Conservation (phyloP, 2,329 filamentous ascomycete genomes). For the Colletotrichum tropicicola region DNA sequence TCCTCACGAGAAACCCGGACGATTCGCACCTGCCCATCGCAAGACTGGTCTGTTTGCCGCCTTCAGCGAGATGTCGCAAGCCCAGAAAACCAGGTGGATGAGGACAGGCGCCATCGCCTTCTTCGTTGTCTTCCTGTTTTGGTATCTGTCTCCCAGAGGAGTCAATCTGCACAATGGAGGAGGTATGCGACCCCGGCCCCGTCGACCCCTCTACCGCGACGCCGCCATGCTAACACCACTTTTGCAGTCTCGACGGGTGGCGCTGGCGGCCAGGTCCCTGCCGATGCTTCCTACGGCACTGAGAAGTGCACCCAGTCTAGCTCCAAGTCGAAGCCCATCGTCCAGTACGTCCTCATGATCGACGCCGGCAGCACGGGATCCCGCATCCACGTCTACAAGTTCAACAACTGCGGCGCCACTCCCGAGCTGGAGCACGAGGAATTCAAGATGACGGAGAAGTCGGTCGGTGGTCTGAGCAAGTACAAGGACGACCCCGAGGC, state of each 20-base stretch:
- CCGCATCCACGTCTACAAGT: conserved; percentile 97
- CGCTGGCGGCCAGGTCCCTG: conserved; percentile 58
- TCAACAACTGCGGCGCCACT: conserved; percentile 98
- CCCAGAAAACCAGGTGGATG: conserved; percentile 71
- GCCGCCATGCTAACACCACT: conserved; percentile 32
- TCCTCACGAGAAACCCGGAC: conserved; percentile 71
- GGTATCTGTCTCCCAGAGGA: conserved; percentile 69
- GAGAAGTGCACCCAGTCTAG: conserved; percentile 83
- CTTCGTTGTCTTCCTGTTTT: conserved; percentile 68
- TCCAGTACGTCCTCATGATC: conserved; percentile 99
- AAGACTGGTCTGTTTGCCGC: conserved; percentile 59
- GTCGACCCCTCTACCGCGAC: background rate
- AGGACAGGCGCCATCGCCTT: conserved; percentile 72
- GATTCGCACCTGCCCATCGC: conserved; percentile 61
- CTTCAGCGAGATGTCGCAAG: conserved; percentile 61
- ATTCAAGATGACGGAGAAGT: conserved; percentile 93
- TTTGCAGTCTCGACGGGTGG: conserved; percentile 33
- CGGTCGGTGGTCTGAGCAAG: conserved; percentile 83
- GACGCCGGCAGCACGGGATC: conserved; percentile 98
- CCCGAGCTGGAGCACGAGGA: conserved; percentile 92
- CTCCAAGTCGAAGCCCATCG: conserved; percentile 89
- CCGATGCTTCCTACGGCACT: conserved; percentile 72
- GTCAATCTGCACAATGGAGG: conserved; percentile 60
- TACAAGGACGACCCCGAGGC: conserved; percentile 87
- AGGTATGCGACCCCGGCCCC: conserved; percentile 43